Evolutionary conservation across 805 yeast species (phyloP), one percentile per base, ranked within the genome.

Genomic region (Lachancea kluyveri): DNA sequence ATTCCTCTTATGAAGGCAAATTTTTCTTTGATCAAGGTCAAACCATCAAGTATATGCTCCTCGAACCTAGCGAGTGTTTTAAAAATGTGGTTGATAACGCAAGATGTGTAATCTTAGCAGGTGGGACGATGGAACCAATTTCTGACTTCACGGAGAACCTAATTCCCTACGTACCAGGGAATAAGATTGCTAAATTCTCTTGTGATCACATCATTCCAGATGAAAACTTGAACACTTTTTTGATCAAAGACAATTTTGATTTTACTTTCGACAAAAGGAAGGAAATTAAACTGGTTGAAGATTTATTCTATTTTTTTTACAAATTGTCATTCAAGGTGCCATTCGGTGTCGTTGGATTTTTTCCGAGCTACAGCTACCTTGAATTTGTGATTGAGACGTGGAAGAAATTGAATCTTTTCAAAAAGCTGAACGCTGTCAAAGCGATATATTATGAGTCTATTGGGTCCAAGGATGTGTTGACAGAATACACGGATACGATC

Each of bases 71-170:
- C 33, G 73, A 72, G 28, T 64, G 73, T 3, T 85, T 88, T 50
- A 63, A 67, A 33, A 78, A 77, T 2, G 64, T 90, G 3, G 73
- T 84, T 0, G 74, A 74, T 3, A 70, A 74, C 9, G 67, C 86
- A 0, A 67, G 67, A 41, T 79, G 88, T 53, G 80, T 88, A 0
- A 63, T 90, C 2, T 52, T 88, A 3, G 92, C 95, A 2, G 97
- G 97, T 21, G 97, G 97, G 9, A 88, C 97, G 0, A 85, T 87
- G 95, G 90, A 83, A 50, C 96, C 96, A 0, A 64, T 77, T 20
- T 49, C 65, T n/a, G 95, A 88, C 42, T 82, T 77, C 50, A 57
- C 69, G 5, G 62, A 73, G n/a, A 72, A 68, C 40, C 57, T 87
- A 21, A 74, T 84, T 30, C 94, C 94, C 0, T 67, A 72, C 25